These are phyloP conservation scores for Apodospora peruviana DNA, from an alignment of 495 filamentous ascomycete genomes.

Conservation along the genomic window DNA sequence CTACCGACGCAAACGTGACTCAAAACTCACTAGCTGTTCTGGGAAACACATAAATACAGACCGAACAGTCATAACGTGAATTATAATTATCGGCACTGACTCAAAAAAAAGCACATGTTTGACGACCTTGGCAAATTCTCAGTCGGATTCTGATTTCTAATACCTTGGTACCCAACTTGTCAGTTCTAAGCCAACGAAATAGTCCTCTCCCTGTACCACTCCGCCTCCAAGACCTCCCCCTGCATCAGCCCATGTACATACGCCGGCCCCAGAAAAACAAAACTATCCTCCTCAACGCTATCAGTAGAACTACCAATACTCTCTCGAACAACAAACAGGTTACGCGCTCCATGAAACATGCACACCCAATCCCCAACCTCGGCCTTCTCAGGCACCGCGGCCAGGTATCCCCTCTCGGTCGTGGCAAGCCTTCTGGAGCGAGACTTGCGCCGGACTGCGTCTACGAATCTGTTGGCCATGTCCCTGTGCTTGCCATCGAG, in stretches of 20 bases:
- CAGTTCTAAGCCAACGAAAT: no score
- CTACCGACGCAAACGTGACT: no score
- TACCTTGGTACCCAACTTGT: no score
- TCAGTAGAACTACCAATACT: no score
- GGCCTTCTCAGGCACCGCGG: conserved; percentile 3
- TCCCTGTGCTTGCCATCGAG: not conserved
- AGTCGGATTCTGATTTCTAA: no score
- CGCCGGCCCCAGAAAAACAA: not conserved
- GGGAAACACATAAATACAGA: no score
- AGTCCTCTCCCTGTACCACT: conserved; percentile 1
- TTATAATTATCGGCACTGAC: no score
- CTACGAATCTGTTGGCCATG: conserved; percentile 1
- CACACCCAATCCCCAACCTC: conserved; percentile 1
- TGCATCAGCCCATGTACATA: conserved; percentile 8
- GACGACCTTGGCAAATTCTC: no score
- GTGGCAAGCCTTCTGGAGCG: conserved; percentile 1
- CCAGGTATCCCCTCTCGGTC: not conserved
- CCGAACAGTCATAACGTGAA: no score
- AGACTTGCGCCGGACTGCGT: conserved; percentile 2
- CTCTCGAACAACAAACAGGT: conserved; percentile 1
- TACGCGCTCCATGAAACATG: conserved; percentile 1
- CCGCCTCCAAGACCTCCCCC: not conserved
- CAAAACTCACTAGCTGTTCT: no score
- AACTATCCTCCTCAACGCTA: not conserved
- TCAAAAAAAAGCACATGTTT: no score